A percentile compares a stretch with the other conserved stretches of the same genome.
These are phyloP conservation scores for Fusarium siculi DNA, from an alignment of 2,329 filamentous ascomycete species.

Conservation along the genomic window DNA sequence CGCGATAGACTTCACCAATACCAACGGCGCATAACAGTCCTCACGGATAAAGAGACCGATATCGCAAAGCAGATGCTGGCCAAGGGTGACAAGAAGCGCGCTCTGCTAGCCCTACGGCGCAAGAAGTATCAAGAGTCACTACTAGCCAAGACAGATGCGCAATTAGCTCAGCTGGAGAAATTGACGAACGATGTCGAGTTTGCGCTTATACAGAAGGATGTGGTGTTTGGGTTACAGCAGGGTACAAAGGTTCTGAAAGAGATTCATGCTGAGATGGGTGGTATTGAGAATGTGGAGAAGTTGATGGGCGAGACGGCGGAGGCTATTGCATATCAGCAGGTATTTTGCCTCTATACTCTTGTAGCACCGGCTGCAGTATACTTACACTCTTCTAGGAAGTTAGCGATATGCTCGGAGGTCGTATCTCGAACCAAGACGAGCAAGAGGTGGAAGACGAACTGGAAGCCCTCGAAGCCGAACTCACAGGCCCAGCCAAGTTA, in stretches of 20 bases:
- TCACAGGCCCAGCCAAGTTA: constrained; percentile 42
- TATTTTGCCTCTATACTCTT: constrained; percentile 50
- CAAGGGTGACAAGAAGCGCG: constrained; percentile 80
- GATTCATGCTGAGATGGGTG: constrained; percentile 96
- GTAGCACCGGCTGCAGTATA: background rate
- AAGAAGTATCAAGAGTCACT: constrained; percentile 98
- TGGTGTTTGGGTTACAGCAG: constrained; percentile 91
- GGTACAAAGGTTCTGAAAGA: constrained; percentile 89
- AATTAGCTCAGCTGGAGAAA: constrained; percentile 93
- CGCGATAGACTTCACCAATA: constrained; percentile 98
- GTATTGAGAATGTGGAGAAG: constrained; percentile 92
- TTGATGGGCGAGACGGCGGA: constrained; percentile 93
- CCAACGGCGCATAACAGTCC: constrained; percentile 85
- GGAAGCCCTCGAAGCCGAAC: constrained; percentile 74
- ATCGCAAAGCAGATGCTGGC: constrained; percentile 86
- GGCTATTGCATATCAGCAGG: constrained; percentile 89
- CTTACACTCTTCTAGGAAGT: constrained; percentile 72
- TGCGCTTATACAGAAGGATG: constrained; percentile 95
- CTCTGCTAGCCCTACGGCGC: constrained; percentile 86
- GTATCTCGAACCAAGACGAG: constrained; percentile 94
- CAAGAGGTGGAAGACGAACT: constrained; percentile 98
- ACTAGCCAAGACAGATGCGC: constrained; percentile 87
- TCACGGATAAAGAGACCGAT: constrained; percentile 88
- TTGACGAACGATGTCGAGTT: constrained; percentile 93
- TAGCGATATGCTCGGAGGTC: constrained; percentile 87